Evolutionary conservation across 192 early-diverging fungal genomes (phyloP).

Genomic region (Physocladia obscura): DNA sequence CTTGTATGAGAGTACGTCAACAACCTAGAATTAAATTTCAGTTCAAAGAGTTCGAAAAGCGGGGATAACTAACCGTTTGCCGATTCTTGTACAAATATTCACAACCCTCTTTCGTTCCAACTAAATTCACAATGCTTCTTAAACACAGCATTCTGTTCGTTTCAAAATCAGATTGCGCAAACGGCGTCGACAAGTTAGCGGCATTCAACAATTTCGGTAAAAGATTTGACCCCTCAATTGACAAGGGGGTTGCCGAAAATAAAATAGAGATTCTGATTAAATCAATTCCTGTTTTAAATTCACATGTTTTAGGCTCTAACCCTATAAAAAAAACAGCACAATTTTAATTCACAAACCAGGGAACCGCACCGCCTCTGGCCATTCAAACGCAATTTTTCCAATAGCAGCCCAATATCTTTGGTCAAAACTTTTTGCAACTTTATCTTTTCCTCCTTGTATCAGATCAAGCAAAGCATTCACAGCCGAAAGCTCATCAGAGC

Average conservation of each 20-base stretch:
- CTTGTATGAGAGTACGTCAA: conserved; percentile 24
- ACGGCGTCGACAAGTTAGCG: conserved; percentile 7
- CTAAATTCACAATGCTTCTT: conserved; percentile 73
- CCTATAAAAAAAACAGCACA: not conserved
- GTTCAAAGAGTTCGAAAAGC: not conserved
- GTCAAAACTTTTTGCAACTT: conserved; percentile 32
- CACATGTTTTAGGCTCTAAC: too few relatives aligned
- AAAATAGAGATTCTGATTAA: conserved; percentile 71
- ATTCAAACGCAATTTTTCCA: conserved; percentile 55
- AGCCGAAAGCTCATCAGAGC: conserved; percentile 13
- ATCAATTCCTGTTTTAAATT: conserved; percentile 66
- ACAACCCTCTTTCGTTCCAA: conserved; percentile 51
- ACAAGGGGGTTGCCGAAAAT: conserved; percentile 36
- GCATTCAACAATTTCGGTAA: conserved; percentile 11
- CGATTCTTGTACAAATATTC: conserved; percentile 38
- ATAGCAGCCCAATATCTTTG: conserved; percentile 47
- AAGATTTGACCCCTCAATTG: conserved; percentile 1
- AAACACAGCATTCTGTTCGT: conserved; percentile 78
- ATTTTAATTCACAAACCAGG: conserved; percentile 49
- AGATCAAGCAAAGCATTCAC: conserved; percentile 11
- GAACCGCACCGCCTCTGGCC: conserved; percentile 73
- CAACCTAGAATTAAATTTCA: conserved; percentile 22
- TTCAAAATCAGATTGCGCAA: conserved; percentile 45
- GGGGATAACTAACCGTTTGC: conserved; percentile 16
- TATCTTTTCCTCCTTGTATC: conserved; percentile 29